Evolutionary conservation across 1,284 basidiomycete genomes (phyloP).

Genomic region (Rhodotorula sp.): DNA sequence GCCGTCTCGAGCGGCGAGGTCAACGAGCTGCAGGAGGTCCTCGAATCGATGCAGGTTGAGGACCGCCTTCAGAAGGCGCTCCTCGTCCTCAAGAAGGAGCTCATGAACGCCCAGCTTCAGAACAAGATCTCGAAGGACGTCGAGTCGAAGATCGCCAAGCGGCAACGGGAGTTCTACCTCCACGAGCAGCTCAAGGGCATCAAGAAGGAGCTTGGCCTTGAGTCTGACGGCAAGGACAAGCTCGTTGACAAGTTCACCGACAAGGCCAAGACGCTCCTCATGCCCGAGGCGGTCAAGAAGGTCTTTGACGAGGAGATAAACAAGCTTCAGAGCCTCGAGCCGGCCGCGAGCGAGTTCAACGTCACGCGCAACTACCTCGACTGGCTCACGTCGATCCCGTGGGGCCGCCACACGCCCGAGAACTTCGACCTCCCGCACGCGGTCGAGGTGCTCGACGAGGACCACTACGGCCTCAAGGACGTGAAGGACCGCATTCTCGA

Average conservation of each 20-base stretch:
- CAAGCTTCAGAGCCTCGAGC: constrained; percentile 89
- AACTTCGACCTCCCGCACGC: constrained; percentile 90
- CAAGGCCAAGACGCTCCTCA: constrained; percentile 79
- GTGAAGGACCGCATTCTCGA: constrained; percentile 97
- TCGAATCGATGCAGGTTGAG: constrained; percentile 83
- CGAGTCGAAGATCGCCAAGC: constrained; percentile 93
- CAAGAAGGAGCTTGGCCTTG: constrained; percentile 98
- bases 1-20: constrained; percentile 92
- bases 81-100: constrained; percentile 93
- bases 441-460: constrained; percentile 82
- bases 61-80: constrained; percentile 89
- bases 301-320: constrained; percentile 96
- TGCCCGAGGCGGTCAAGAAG: constrained; percentile 89
- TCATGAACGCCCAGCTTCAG: constrained; percentile 96
- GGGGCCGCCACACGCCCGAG: constrained; percentile 93
- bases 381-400: constrained; percentile 95
- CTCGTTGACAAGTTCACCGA: constrained; percentile 95
- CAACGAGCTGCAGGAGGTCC: constrained; percentile 86
- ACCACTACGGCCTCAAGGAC: constrained; percentile 94
- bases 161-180: constrained; percentile 95
- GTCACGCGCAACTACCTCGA: constrained; percentile 97
- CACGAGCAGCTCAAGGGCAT: constrained; percentile 99
- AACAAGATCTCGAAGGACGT: constrained; percentile 93
- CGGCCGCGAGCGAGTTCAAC: constrained; percentile 74
- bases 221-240: constrained; percentile 96